Percentiles rank a stretch among this genome's conserved stretches.
Evolutionary conservation across 495 filamentous ascomycete genomes (phyloP).

Genomic region (Mytilinidion resinicola): DNA sequence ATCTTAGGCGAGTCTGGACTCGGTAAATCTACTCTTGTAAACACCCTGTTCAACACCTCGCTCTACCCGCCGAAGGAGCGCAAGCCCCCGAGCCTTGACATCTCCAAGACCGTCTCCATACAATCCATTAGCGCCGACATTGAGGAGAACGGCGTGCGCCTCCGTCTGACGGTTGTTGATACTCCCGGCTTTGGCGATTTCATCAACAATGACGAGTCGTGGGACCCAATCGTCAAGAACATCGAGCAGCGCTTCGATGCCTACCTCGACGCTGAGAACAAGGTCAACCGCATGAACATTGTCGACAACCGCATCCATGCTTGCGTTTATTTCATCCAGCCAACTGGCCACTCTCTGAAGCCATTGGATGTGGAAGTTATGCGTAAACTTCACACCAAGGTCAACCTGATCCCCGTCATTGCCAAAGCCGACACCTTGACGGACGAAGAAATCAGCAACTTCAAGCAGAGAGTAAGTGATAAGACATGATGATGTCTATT

Average conservation of each 20-base stretch:
- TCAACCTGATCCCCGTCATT: constrained; percentile 98
- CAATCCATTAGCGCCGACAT: constrained; percentile 98
- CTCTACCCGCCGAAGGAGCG: constrained; percentile 98
- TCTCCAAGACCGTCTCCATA: constrained; percentile 97
- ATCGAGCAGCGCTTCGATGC: constrained; percentile 98
- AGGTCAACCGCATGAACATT: constrained; percentile 99
- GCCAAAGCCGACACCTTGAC: constrained; percentile 97
- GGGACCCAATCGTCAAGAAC: constrained; percentile 97
- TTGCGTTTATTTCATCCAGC: constrained; percentile 99
- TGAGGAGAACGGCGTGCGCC: constrained; percentile 96
- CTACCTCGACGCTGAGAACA: constrained; percentile 98
- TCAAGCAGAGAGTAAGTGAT: constrained; percentile 84
- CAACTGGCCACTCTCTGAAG: constrained; percentile 98
- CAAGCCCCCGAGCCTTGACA: constrained; percentile 91
- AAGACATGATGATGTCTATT: background rate
- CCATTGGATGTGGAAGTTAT: constrained; percentile 98
- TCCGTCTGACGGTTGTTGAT: constrained; percentile 94
- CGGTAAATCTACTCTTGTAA: constrained; percentile 98
- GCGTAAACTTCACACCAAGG: constrained; percentile 98
- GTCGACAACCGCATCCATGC: constrained; percentile 98
- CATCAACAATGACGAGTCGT: constrained; percentile 99
- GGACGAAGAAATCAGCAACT: constrained; percentile 86
- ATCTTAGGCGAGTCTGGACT: constrained; percentile 89
- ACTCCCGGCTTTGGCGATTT: constrained; percentile 98
- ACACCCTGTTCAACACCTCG: constrained; percentile 98